Evolutionary conservation across 345 rosid species (phyloP), one percentile per base, ranked within the genome.

Genomic region (Cardamine resedifolia): DNA sequence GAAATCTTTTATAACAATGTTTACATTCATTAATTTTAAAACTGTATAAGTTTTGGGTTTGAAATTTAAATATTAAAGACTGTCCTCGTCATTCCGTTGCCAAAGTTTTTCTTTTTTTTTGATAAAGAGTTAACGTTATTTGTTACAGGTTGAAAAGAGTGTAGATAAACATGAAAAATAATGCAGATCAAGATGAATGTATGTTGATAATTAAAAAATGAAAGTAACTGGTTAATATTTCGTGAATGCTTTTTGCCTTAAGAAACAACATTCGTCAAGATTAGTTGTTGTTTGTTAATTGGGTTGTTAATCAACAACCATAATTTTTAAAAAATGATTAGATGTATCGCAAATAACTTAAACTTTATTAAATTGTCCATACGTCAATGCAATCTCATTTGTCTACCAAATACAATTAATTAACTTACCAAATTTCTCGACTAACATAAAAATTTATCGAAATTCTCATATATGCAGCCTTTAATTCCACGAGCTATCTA

Each of bases 281-380:
- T 66, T 36, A 49, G 78, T 74, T 74, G 51, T 55, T 72, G 33
- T 64, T 64, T 64, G 60, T 66, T 66, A 66, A 47, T 66, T 66
- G 71, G 60, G 77, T 65, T 57, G 72, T 66, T 73, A 66, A 74
- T 58, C 20, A 66, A 56, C 69, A 72, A 72, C 23, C 10, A 55
- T 24, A 21, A 6, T 39, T 39, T 52, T 39, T 6, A 3, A 21
- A 41, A 3, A 1, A 12, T 19, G 45, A 41, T 48, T 60, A 71
- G 61, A 61, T 61, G 50, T 48, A 36, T 36, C 26, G 7, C 23
- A 38, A 27, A 71, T 38, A 24, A 10, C 18, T 16, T 18, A 31
- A 57, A 56, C 4, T 9, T 56, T 20, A 15, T 27, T 44, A 45
- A 43, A 45, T 23, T 56, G 44, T 39, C 44, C 41, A 26, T 53